Percentiles rank a stretch among this genome's conserved stretches.
Evolutionary conservation across 805 yeast species (phyloP).

Genomic region (Candida taoyuanica): DNA sequence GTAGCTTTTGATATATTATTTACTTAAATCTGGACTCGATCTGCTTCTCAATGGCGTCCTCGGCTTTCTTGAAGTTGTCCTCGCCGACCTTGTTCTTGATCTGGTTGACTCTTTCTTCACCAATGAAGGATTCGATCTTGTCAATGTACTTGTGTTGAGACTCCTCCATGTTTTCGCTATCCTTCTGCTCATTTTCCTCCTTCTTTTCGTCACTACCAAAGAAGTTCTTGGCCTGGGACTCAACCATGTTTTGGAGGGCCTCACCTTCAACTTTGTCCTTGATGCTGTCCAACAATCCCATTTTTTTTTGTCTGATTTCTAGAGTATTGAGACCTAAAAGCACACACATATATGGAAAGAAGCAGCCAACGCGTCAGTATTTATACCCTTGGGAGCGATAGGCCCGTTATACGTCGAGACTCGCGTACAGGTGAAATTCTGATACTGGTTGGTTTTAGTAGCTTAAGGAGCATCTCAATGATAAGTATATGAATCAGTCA

Average conservation of each 20-base stretch:
- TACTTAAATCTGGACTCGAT: slow-evolving; percentile 17
- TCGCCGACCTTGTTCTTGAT: slow-evolving; percentile 30
- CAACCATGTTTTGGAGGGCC: slow-evolving; percentile 13
- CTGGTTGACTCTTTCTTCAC: slow-evolving; percentile 28
- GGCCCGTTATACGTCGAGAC: no score
- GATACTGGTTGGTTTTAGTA: no score
- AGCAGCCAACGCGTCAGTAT: no score
- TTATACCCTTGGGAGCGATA: no score
- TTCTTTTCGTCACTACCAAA: slow-evolving; percentile 4
- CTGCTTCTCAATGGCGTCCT: slow-evolving; percentile 26
- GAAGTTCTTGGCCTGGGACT: slow-evolving; percentile 13
- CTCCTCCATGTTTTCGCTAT: slow-evolving; percentile 1
- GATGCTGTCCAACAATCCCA: slow-evolving; percentile 22
- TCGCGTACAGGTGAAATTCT: no score
- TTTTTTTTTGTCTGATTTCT: no score
- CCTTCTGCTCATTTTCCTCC: slow-evolving; percentile 1
- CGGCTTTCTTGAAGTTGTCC: slow-evolving; percentile 28
- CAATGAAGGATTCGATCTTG: slow-evolving; percentile 28
- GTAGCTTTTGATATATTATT: not conserved
- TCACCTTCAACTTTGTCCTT: slow-evolving; percentile 17
- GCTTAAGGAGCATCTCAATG: no score
- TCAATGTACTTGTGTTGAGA: slow-evolving; percentile 22
- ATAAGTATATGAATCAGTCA: no score
- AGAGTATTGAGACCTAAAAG: no score
- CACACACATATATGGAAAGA: no score